phyloP scores from a whole-genome alignment of 345 rosid species.

The Abelmoschus esculentus region DNA sequence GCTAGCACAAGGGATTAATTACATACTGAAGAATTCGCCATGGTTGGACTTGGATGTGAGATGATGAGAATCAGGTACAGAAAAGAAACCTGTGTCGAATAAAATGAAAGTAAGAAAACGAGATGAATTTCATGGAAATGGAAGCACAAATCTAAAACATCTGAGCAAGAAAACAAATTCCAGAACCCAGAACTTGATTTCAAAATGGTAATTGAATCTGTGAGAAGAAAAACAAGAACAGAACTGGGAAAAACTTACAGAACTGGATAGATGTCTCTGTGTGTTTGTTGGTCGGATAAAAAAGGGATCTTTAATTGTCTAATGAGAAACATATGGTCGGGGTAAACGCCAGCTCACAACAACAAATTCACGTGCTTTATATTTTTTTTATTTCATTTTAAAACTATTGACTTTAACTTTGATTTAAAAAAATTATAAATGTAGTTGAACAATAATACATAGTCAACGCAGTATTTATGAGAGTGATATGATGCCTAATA shows the following conservation, averaged over 20 bases:
- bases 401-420: too few relatives aligned
- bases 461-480: too few relatives aligned
- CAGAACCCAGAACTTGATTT: background rate
- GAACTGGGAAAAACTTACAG: background rate
- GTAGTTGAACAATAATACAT: too few relatives aligned
- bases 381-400: too few relatives aligned
- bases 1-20: background rate
- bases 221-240: background rate
- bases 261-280: background rate
- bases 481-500: too few relatives aligned
- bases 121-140: background rate
- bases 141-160: background rate
- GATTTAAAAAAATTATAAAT: too few relatives aligned
- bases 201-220: background rate
- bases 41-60: background rate
- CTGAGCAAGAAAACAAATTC: background rate
- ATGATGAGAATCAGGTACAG: background rate
- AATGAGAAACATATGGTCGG: too few relatives aligned
- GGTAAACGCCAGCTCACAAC: too few relatives aligned
- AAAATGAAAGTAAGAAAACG: background rate
- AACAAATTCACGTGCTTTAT: too few relatives aligned
- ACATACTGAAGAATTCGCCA: slow-evolving; percentile 4
- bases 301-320: too few relatives aligned
- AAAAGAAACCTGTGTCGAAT: background rate
- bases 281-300: too few relatives aligned